Percentiles rank a stretch among this genome's conserved stretches.
Evolutionary conservation across 2,329 filamentous ascomycete genomes (phyloP).

Genomic region (Dryadomyces quercus-mongolicae): DNA sequence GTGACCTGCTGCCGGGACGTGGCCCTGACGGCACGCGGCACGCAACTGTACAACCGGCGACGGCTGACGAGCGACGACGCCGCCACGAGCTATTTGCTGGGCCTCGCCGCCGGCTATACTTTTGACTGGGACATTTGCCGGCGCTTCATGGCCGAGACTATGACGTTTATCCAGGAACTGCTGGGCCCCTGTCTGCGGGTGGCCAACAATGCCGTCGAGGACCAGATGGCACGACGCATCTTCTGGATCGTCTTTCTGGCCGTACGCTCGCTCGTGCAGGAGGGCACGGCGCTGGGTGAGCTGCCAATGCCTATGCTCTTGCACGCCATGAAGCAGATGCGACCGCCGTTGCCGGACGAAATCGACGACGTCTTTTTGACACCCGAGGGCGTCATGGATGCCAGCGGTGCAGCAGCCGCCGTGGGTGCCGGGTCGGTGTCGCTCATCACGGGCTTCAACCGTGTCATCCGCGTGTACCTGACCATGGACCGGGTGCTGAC

Average conservation of each 20-base stretch:
- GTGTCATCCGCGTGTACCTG: conserved; percentile 64
- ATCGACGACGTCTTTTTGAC: conserved; percentile 77
- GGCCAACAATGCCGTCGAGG: conserved; percentile 55
- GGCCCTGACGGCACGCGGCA: conserved; percentile 53
- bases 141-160: conserved; percentile 60
- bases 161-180: conserved; percentile 56
- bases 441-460: conserved; percentile 67
- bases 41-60: conserved; percentile 34
- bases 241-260: conserved; percentile 78
- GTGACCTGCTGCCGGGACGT: conserved; percentile 60
- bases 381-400: conserved; percentile 43
- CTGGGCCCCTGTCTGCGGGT: conserved; percentile 28
- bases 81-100: conserved; percentile 66
- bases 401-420: conserved; percentile 25
- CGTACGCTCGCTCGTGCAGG: conserved; percentile 63
- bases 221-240: conserved; percentile 63
- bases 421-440: conserved; percentile 32
- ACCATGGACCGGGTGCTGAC: conserved; percentile 63
- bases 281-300: conserved; percentile 60
- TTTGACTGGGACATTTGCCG: conserved; percentile 55
- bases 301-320: conserved; percentile 60
- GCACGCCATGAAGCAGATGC: conserved; percentile 47
- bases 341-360: conserved; percentile 64
- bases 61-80: conserved; percentile 41
- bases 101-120: conserved; percentile 53